Evolutionary conservation across 176 grass and related monocot species (phyloP).

Genomic region (Avena insularis): DNA sequence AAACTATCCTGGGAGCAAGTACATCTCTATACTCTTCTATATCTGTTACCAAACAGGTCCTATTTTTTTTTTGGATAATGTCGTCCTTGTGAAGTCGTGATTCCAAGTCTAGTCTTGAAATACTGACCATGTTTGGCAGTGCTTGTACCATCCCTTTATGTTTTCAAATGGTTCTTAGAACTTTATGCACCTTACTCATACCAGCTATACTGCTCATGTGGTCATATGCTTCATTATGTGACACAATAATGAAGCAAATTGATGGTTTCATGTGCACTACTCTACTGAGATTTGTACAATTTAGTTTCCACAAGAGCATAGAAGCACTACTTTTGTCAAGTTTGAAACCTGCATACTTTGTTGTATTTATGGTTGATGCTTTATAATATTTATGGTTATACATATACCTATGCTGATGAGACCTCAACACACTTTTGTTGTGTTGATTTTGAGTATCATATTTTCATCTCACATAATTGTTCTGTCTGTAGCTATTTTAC

Average conservation of each 20-base stretch:
- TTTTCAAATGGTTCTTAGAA: slow-evolving; percentile 8
- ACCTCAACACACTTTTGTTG: slow-evolving; percentile 8
- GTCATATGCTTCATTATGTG: slow-evolving; percentile 33
- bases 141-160: background rate
- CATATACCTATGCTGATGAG: background rate
- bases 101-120: background rate
- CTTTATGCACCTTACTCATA: background rate
- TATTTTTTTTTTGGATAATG: slow-evolving; percentile 22
- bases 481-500: slow-evolving; percentile 81
- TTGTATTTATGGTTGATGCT: background rate
- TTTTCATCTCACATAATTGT: slow-evolving; percentile 31
- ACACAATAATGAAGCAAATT: background rate
- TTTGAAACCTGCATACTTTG: slow-evolving; percentile 6
- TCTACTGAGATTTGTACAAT: background rate
- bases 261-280: background rate
- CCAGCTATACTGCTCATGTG: background rate
- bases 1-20: slow-evolving; percentile 1
- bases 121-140: slow-evolving; percentile 5
- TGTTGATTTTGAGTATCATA: background rate
- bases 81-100: slow-evolving; percentile 6
- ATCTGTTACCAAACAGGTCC: slow-evolving; percentile 1
- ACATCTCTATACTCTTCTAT: background rate
- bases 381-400: slow-evolving; percentile 19
- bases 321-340: background rate
- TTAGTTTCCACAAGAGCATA: slow-evolving; percentile 31